Evolutionary conservation across 176 grass and related monocot genomes (phyloP).

Genomic region (Phyllostachys edulis): DNA sequence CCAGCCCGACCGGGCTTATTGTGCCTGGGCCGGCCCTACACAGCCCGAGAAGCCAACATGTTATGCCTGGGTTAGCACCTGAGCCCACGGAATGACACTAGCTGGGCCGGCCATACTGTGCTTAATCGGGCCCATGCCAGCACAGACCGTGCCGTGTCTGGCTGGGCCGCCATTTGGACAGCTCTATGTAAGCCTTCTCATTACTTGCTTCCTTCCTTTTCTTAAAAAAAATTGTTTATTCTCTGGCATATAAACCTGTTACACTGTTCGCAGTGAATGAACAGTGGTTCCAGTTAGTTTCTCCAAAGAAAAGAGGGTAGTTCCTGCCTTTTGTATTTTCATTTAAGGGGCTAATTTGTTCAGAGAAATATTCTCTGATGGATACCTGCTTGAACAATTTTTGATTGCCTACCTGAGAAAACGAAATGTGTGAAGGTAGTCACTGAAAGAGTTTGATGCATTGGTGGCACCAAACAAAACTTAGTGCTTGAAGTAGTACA

Average conservation of each 20-base stretch:
- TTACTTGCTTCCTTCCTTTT: background rate
- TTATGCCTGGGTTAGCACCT: too few species aligned
- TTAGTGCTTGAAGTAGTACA: slow-evolving; percentile 7
- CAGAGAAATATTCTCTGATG: slow-evolving; percentile 13
- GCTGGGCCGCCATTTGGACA: too few species aligned
- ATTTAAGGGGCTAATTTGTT: background rate
- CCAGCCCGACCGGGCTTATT: too few species aligned
- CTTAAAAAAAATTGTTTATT: background rate
- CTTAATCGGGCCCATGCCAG: too few species aligned
- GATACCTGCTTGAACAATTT: slow-evolving; percentile 20
- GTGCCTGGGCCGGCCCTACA: too few species aligned
- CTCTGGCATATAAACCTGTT: background rate
- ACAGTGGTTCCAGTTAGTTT: background rate
- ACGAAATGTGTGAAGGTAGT: slow-evolving; percentile 14
- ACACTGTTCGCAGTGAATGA: background rate
- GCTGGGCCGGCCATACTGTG: too few species aligned
- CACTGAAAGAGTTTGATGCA: slow-evolving; percentile 1
- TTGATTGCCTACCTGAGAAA: slow-evolving; percentile 22
- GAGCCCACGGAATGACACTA: too few species aligned
- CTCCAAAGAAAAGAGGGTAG: background rate
- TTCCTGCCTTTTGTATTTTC: background rate
- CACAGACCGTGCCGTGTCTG: too few species aligned
- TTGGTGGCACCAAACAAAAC: slow-evolving; percentile 18
- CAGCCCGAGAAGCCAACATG: too few species aligned
- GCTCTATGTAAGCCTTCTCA: background rate